phyloP scores from a whole-genome alignment of 2,329 filamentous ascomycete genomes.

The Alternaria viburni region DNA sequence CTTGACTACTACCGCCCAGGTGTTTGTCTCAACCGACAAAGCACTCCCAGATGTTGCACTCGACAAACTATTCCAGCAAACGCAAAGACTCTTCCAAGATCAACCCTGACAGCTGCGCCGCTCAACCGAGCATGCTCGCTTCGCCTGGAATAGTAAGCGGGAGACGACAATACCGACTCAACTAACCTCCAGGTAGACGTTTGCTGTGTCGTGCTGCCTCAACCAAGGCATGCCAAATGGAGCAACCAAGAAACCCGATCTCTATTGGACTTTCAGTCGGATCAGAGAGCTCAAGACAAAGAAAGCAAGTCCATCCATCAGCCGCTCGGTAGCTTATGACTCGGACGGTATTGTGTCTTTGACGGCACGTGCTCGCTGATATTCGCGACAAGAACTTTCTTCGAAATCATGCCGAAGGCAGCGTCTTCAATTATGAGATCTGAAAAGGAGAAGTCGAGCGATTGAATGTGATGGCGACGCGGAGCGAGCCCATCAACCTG shows the following conservation, averaged over 20 bases:
- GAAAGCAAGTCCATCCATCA: neutral
- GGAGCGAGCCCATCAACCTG: neutral
- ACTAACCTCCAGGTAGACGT: neutral
- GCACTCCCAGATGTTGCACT: neutral
- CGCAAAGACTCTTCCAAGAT: neutral
- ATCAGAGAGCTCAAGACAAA: neutral
- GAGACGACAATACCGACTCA: neutral
- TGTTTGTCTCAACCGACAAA: neutral
- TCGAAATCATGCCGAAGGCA: neutral
- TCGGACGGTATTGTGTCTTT: neutral
- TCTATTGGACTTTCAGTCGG: neutral
- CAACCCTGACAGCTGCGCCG: neutral
- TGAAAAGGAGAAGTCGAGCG: neutral
- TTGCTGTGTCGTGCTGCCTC: neutral
- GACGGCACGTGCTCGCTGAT: neutral
- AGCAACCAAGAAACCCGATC: neutral
- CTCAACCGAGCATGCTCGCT: neutral
- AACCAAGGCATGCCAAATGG: neutral
- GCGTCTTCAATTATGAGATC: neutral
- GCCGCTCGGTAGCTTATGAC: neutral
- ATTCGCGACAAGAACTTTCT: neutral
- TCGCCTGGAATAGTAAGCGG: neutral
- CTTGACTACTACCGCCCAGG: neutral
- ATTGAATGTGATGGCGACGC: neutral
- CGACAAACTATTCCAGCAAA: neutral